These are phyloP conservation scores for Malus fusca DNA, from an alignment of 306 rosid genomes.

Conservation along the genomic window DNA sequence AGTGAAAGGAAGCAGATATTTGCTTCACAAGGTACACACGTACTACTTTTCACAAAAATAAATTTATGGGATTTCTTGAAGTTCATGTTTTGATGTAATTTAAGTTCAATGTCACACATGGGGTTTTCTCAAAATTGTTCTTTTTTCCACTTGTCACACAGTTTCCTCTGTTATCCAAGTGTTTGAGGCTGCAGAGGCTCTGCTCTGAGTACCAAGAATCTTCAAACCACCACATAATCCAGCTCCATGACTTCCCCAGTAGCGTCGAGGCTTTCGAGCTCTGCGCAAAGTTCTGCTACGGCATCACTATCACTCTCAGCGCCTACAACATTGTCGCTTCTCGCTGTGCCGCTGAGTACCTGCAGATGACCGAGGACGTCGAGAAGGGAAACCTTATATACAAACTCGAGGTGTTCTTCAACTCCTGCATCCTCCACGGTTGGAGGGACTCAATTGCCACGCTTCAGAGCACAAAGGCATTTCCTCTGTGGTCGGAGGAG, in stretches of 20 bases:
- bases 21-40: conserved; percentile 82
- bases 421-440: conserved; percentile 80
- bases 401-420: conserved; percentile 87
- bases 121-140: background rate
- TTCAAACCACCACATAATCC: conserved; percentile 60
- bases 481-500: conserved; percentile 77
- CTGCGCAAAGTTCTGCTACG: conserved; percentile 95
- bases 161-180: conserved; percentile 95
- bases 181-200: conserved; percentile 64
- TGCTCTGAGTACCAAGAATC: conserved; percentile 73
- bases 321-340: conserved; percentile 85
- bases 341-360: conserved; percentile 82
- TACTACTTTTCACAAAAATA: conserved; percentile 5
- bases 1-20: conserved; percentile 79
- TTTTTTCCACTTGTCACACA: conserved; percentile 28
- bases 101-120: background rate
- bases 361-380: conserved; percentile 92
- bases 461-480: conserved; percentile 74
- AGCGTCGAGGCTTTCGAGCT: conserved; percentile 84
- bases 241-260: conserved; percentile 83
- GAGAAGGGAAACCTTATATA: conserved; percentile 80
- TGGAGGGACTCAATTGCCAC: conserved; percentile 89
- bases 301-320: conserved; percentile 80
- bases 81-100: background rate
- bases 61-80: background rate